Percentiles rank a stretch among this genome's conserved stretches.
Evolutionary conservation across 2,329 filamentous ascomycete species (phyloP).

Genomic region (Colletotrichum sp.): DNA sequence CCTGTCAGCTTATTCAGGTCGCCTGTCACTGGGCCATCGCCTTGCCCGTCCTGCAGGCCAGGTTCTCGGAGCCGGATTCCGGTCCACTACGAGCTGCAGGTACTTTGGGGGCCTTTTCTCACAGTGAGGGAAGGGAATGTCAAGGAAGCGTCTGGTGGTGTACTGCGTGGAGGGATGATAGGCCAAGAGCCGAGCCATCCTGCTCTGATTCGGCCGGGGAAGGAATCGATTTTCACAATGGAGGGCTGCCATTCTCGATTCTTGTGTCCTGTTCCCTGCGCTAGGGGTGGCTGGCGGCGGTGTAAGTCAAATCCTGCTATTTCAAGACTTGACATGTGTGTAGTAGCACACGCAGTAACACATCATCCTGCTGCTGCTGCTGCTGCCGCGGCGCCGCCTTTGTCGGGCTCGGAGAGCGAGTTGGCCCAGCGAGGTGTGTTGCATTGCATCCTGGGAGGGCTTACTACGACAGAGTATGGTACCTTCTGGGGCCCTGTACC

Average conservation of each 20-base stretch:
- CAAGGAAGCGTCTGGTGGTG: background rate
- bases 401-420: background rate
- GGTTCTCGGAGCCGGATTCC: constrained; percentile 8
- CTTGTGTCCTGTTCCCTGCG: background rate
- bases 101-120: background rate
- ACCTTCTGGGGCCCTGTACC: background rate
- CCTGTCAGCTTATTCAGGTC: constrained; percentile 18
- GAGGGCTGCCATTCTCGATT: background rate
- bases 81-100: constrained; percentile 5
- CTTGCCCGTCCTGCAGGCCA: background rate
- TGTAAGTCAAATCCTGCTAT: constrained; percentile 3
- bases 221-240: background rate
- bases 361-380: background rate
- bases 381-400: background rate
- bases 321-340: background rate
- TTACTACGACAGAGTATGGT: background rate
- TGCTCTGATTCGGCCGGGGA: background rate
- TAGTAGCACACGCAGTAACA: background rate
- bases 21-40: constrained; percentile 3
- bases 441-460: constrained; percentile 7
- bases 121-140: background rate
- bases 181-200: background rate
- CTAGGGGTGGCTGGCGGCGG: background rate
- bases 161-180: constrained; percentile 1
- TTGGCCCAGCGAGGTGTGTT: background rate